These are phyloP conservation scores for Populus tremula DNA, from an alignment of 345 rosid species.

Conservation along the genomic window DNA sequence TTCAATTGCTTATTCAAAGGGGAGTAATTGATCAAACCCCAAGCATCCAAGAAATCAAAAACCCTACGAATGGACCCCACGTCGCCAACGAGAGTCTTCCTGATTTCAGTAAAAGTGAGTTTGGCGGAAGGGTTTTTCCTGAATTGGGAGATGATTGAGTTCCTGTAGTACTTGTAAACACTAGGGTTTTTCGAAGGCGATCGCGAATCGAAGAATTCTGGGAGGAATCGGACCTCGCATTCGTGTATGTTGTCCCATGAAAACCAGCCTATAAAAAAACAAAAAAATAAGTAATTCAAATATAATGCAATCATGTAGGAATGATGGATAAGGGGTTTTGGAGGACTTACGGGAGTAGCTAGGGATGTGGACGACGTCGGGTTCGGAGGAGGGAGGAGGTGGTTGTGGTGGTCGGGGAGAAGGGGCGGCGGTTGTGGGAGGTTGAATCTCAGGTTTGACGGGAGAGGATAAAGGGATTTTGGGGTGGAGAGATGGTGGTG, in stretches of 20 bases:
- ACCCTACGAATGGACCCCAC: slow-evolving; percentile 89
- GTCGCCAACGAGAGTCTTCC: slow-evolving; percentile 75
- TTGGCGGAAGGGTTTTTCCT: slow-evolving; percentile 58
- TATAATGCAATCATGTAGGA: not conserved
- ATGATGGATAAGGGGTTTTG: not conserved
- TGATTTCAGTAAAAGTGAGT: slow-evolving; percentile 76
- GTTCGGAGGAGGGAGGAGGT: slow-evolving; percentile 33
- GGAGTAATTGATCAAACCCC: slow-evolving; percentile 83
- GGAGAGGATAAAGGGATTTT: not conserved
- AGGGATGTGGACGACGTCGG: slow-evolving; percentile 54
- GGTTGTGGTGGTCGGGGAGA: slow-evolving; percentile 15
- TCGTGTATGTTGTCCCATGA: slow-evolving; percentile 59
- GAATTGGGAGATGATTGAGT: slow-evolving; percentile 67
- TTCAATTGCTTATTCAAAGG: slow-evolving; percentile 61
- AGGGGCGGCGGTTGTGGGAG: slow-evolving; percentile 12
- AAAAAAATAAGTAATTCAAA: not conserved
- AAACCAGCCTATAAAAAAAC: slow-evolving; percentile 62
- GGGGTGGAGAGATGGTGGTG: not conserved
- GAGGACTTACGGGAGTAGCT: slow-evolving; percentile 75
- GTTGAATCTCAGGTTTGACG: not conserved
- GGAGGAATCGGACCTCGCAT: slow-evolving; percentile 71
- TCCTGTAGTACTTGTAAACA: slow-evolving; percentile 60
- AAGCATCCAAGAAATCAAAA: slow-evolving; percentile 79
- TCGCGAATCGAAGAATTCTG: slow-evolving; percentile 72
- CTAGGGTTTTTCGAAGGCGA: slow-evolving; percentile 62